Evolutionary conservation across 495 filamentous ascomycete species (phyloP), one percentile per base, ranked within the genome.

Genomic region (Daldinia caldariorum): DNA sequence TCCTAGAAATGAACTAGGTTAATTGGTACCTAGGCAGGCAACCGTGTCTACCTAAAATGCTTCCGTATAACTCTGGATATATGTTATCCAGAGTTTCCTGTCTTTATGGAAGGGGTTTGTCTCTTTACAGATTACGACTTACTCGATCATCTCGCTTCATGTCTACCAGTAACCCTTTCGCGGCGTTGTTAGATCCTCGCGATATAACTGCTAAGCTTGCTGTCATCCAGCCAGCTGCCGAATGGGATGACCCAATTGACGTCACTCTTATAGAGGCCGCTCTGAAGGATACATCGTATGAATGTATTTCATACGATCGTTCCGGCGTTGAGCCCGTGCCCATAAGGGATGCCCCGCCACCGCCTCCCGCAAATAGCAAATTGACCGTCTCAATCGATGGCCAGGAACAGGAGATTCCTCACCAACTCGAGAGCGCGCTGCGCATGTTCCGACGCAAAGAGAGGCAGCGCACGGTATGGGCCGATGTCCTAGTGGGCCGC

Each of bases 291-390:
- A 74, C 67, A 1, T 66, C 67, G 18, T 76, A 76, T 32, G 73
- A 76, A 50, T 73, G 71, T 45, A 69, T 76, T 35, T 76, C 73
- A 13, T 76, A 76, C 51, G 71, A 76, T 37, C 73, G 71, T 8
- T 72, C 70, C 0, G 7, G 49, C 12, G 22, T 16, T 1, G 22
- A 10, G 29, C 12, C 22, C 14, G 6, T 31, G 49, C 49, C 49
- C 7, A 29, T 3, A 38, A 45, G 34, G n/a, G 4, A 3, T 47
- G 43, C 43, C 43, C 50, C 8, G 12, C 53, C 4, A 13, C 56
- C 20, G 54, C 43, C 10, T 14, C 41, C 38, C 3, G 47, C 41
- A 18, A 31, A 67, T 9, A 35, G 51, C 5, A 55, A 12, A 5
- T 49, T 50, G 14, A 58, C 47, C 0, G 26, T 76, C 13, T 58